Percentiles rank a stretch among this genome's conserved stretches.
Evolutionary conservation across 495 filamentous ascomycete genomes (phyloP).

Genomic region (Bacidia rubella): DNA sequence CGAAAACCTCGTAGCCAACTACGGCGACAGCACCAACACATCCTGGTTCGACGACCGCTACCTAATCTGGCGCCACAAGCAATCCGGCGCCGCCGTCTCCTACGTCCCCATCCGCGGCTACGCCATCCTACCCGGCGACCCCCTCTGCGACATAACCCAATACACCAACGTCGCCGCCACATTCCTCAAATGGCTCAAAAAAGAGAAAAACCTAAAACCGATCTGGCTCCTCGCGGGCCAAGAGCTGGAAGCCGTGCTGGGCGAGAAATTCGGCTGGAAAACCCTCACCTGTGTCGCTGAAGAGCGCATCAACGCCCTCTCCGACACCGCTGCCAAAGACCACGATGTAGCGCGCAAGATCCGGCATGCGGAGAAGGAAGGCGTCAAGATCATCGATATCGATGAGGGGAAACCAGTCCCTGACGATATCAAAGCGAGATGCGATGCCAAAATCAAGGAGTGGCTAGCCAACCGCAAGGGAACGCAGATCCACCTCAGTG

Average conservation of each 20-base stretch:
- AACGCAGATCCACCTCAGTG: constrained; percentile 71
- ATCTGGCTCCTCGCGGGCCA: constrained; percentile 66
- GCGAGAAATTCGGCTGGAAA: constrained; percentile 64
- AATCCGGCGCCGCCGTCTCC: constrained; percentile 65
- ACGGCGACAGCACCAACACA: constrained; percentile 77
- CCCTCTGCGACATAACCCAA: constrained; percentile 60
- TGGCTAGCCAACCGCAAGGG: constrained; percentile 71
- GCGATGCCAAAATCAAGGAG: constrained; percentile 58
- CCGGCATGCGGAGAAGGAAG: constrained; percentile 64
- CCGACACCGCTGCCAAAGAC: constrained; percentile 40
- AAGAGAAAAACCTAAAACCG: constrained; percentile 58
- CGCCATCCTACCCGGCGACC: constrained; percentile 68
- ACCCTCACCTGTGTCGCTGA: constrained; percentile 74
- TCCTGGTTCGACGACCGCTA: constrained; percentile 77
- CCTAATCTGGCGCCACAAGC: constrained; percentile 64
- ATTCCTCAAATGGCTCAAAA: constrained; percentile 59
- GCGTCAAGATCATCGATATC: constrained; percentile 56
- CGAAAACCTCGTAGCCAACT: constrained; percentile 75
- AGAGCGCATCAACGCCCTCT: constrained; percentile 56
- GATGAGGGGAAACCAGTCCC: constrained; percentile 45
- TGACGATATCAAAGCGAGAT: constrained; percentile 47
- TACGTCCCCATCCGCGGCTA: constrained; percentile 61
- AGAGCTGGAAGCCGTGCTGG: constrained; percentile 59
- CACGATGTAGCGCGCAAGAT: constrained; percentile 54
- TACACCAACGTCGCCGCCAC: constrained; percentile 53